These are phyloP conservation scores for Leucosporidium creatinivorum DNA, from an alignment of 768 basidiomycete species.

Conservation along the genomic window DNA sequence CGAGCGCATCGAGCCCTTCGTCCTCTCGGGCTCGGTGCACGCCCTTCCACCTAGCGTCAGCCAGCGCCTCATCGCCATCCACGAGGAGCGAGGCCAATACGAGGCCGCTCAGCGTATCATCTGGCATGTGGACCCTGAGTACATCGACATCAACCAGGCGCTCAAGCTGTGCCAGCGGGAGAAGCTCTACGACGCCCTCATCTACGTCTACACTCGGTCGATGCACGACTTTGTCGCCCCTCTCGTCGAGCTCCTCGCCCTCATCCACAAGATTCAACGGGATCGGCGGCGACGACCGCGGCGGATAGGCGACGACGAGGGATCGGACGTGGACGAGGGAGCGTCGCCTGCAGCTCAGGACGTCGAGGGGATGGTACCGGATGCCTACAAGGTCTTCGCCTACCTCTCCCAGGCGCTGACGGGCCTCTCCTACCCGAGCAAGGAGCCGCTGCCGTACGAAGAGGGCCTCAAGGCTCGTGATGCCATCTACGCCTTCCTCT, in stretches of 20 bases:
- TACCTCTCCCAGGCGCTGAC: constrained; percentile 74
- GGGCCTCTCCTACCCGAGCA: constrained; percentile 80
- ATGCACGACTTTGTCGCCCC: constrained; percentile 83
- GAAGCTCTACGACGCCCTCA: constrained; percentile 82
- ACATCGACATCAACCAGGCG: constrained; percentile 87
- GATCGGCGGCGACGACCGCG: constrained; percentile 43
- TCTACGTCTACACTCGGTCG: constrained; percentile 86
- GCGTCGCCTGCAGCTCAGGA: constrained; percentile 36
- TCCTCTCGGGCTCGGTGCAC: constrained; percentile 64
- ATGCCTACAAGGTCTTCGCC: constrained; percentile 85
- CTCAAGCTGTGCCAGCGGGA: constrained; percentile 75
- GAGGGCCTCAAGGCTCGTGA: constrained; percentile 64
- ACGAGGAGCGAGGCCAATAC: constrained; percentile 62
- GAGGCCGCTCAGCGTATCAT: constrained; percentile 80
- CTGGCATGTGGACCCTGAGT: constrained; percentile 89
- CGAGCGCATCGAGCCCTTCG: constrained; percentile 67
- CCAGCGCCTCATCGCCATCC: constrained; percentile 69
- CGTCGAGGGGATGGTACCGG: constrained; percentile 56
- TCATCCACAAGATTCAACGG: constrained; percentile 63
- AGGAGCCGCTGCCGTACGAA: constrained; percentile 57
- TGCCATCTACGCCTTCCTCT: constrained; percentile 72
- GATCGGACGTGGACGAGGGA: constrained; percentile 1
- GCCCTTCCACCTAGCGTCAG: constrained; percentile 79
- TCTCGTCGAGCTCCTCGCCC: constrained; percentile 68
- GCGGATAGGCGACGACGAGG: constrained; percentile 26